phyloP scores from a whole-genome alignment of 805 yeast species.

The Zygoascus ofunaensis region DNA sequence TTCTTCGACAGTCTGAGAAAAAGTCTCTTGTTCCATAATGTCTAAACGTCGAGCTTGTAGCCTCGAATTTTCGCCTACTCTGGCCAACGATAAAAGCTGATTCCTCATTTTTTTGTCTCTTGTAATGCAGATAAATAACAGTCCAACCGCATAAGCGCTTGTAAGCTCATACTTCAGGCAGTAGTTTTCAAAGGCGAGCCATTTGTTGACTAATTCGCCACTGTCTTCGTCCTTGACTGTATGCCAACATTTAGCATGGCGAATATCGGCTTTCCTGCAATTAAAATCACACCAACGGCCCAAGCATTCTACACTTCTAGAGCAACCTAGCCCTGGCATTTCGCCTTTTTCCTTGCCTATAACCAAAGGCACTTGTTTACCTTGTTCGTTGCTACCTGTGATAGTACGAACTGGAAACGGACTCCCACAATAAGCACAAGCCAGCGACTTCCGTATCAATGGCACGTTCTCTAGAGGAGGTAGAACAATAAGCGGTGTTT shows the following conservation, averaged over 20 bases:
- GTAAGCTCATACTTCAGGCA: conserved; percentile 60
- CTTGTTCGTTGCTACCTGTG: neutral
- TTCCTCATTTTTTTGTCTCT: conserved; percentile 28
- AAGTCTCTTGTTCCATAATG: neutral
- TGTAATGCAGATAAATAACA: conserved; percentile 40
- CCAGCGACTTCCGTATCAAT: conserved; percentile 50
- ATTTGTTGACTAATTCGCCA: conserved; percentile 23
- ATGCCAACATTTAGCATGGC: conserved; percentile 53
- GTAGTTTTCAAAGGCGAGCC: conserved; percentile 48
- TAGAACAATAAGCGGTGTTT: conserved; percentile 48
- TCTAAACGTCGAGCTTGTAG: conserved; percentile 42
- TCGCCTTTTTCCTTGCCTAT: conserved; percentile 33
- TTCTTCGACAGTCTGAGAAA: conserved; percentile 34
- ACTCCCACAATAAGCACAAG: conserved; percentile 66
- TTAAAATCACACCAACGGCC: conserved; percentile 5
- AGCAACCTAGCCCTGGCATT: conserved; percentile 19
- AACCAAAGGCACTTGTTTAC: neutral
- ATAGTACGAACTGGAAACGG: conserved; percentile 30
- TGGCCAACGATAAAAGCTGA: conserved; percentile 58
- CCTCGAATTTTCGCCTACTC: conserved; percentile 57
- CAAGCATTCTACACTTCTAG: conserved; percentile 51
- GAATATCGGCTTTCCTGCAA: neutral
- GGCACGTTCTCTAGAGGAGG: conserved; percentile 61
- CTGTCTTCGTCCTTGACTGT: conserved; percentile 17
- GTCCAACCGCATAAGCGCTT: conserved; percentile 56